Percentiles rank a stretch among this genome's conserved stretches.
phyloP scores from a whole-genome alignment of 73 alveolate species.

The Symbiodinium natans region DNA sequence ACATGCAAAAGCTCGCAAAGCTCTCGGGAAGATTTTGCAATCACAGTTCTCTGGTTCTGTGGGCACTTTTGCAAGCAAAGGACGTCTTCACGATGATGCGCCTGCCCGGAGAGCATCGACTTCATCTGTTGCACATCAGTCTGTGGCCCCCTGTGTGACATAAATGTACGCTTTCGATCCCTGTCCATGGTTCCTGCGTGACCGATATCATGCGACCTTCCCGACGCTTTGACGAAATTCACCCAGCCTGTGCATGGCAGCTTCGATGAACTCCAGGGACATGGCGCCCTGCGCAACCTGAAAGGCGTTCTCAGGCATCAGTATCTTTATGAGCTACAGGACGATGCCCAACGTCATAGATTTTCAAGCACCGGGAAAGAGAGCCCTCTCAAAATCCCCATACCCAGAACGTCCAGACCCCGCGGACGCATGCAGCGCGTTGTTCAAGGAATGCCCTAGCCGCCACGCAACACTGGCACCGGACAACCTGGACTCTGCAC shows the following conservation, averaged over 20 bases:
- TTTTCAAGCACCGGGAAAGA: neutral
- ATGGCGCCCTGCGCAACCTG: constrained; percentile 65
- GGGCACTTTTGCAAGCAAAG: neutral
- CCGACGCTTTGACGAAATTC: neutral
- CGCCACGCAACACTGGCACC: neutral
- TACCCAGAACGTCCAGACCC: neutral
- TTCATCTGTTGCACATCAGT: too few relatives aligned
- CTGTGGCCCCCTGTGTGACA: too few relatives aligned
- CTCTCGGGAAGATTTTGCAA: too few relatives aligned
- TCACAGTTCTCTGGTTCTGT: too few relatives aligned
- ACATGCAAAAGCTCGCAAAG: neutral
- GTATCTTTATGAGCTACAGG: neutral
- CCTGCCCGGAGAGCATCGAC: constrained; percentile 22
- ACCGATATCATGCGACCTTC: too few relatives aligned
- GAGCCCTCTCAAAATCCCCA: neutral
- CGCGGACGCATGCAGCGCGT: too few relatives aligned
- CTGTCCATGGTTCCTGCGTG: too few relatives aligned
- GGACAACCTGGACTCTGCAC: neutral
- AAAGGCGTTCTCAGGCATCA: neutral
- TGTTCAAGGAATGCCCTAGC: too few relatives aligned
- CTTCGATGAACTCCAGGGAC: constrained; percentile 72
- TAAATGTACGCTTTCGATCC: too few relatives aligned
- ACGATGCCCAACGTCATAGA: neutral
- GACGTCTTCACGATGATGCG: constrained; percentile 48
- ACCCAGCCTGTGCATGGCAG: constrained; percentile 80